These are phyloP conservation scores for Paralagenidium karlingii DNA, from an alignment of 352 stramenopile genomes.

Conservation along the genomic window DNA sequence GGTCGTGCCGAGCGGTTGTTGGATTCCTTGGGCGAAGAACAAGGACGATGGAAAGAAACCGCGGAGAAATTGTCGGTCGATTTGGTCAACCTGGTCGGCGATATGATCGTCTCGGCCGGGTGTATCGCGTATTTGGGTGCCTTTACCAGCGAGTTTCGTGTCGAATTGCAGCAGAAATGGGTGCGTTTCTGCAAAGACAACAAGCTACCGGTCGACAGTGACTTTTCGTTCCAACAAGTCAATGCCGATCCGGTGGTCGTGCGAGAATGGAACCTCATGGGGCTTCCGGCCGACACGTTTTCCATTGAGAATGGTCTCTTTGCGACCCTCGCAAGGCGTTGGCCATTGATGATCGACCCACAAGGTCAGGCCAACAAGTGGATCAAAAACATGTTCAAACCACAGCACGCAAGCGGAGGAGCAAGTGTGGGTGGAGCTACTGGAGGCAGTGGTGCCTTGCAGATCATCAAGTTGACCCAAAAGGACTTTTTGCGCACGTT, in stretches of 20 bases:
- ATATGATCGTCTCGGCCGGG: conserved; percentile 87
- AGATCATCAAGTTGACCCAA: conserved; percentile 90
- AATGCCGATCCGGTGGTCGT: conserved; percentile 79
- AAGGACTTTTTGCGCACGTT: conserved; percentile 87
- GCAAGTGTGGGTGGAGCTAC: background rate
- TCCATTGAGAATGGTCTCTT: conserved; percentile 91
- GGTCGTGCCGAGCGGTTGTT: conserved; percentile 84
- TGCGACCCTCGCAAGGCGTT: conserved; percentile 80
- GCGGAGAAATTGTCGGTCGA: conserved; percentile 59
- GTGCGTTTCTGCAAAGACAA: conserved; percentile 66
- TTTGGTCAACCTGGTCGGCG: conserved; percentile 86
- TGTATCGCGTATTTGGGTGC: conserved; percentile 89
- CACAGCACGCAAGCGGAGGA: conserved; percentile 10
- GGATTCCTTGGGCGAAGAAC: conserved; percentile 82
- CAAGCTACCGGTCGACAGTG: conserved; percentile 68
- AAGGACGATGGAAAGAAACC: conserved; percentile 83
- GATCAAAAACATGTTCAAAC: conserved; percentile 91
- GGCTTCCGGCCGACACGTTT: conserved; percentile 85
- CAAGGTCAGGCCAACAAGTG: conserved; percentile 91
- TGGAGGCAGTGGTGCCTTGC: conserved; percentile 36
- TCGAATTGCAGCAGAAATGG: conserved; percentile 80
- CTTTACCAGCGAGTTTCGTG: conserved; percentile 79
- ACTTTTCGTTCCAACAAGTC: conserved; percentile 78
- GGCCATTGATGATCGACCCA: conserved; percentile 92
- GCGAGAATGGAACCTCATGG: conserved; percentile 88